Base-by-base conservation (phyloP, 2,329 filamentous ascomycete species). In the Magnaporthiopsis poae region DNA sequence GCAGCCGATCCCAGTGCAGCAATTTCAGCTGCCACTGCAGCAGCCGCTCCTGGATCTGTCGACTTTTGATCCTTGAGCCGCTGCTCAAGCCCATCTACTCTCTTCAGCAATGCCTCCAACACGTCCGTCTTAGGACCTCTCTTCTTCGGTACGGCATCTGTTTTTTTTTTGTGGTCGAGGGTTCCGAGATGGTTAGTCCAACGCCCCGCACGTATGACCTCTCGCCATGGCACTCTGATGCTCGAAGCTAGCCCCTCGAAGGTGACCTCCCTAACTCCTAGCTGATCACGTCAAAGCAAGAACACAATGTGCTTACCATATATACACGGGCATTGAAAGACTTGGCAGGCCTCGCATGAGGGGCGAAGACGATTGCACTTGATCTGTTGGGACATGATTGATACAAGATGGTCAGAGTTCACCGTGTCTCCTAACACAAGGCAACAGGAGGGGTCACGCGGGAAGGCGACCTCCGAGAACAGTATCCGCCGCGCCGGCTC, bases 61-160 rank as follows among this genome's bases (percentile, higher is more conserved):
- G 76, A 75, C 70, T 87, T 87, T 72, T 88, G 86, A 27, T 89
- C 86, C 74, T 91, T 90, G 59, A 96, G 80, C 69, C 88, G 87
- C 73, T 90, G 91, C 75, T 96, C 91, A 64, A 96, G 80, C 1
- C 91, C 91, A 75, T 96, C 92, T 2, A 96, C 91, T 65, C 92
- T 85, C 76, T 94, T 96, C 68, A 96, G 74, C 11, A 96, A 80
- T 1, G 92, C 91, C 75, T 96, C 92, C 39, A 96, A 80, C 5
- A 96, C 90, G 75, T 96, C 92, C 35, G 91, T 96, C 77, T 96
- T 96, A 2, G 92, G 92, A 0, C 92, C 92, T 75, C 92, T 84
- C 76, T 96, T 96, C 79, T 96, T 96, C 0, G 92, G 92, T 25
- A 95, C 86, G 33, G 92, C 92, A 80, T 96, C 91, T 93, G 71